These are phyloP conservation scores for Trametes cingulata DNA, from an alignment of 768 basidiomycete genomes.

Conservation along the genomic window DNA sequence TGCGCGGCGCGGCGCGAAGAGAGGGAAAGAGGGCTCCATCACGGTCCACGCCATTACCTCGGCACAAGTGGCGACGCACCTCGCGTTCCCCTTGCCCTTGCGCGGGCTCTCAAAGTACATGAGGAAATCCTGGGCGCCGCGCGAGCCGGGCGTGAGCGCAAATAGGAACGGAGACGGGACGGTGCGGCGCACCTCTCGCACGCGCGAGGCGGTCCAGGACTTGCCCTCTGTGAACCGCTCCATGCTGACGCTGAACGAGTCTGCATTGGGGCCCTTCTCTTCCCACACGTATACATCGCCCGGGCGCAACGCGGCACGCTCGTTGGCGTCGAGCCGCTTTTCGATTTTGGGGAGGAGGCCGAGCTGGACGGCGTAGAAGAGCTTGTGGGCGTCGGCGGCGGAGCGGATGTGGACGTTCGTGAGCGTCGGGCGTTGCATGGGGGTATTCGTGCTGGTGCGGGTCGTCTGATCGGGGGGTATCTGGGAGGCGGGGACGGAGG, in stretches of 20 bases:
- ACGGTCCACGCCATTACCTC: slow-evolving; percentile 18
- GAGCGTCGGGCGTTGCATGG: slow-evolving; percentile 75
- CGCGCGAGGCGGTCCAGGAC: slow-evolving; percentile 81
- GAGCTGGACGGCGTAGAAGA: slow-evolving; percentile 71
- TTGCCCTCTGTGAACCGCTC: slow-evolving; percentile 85
- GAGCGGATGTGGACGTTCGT: slow-evolving; percentile 73
- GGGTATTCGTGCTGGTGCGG: slow-evolving; percentile 12
- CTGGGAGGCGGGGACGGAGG: slow-evolving; percentile 17
- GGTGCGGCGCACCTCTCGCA: slow-evolving; percentile 52
- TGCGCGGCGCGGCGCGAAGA: neutral
- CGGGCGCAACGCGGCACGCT: slow-evolving; percentile 53
- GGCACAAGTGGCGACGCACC: slow-evolving; percentile 25
- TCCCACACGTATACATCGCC: slow-evolving; percentile 64
- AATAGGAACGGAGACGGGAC: neutral
- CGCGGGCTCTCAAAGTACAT: slow-evolving; percentile 70
- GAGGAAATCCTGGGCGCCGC: slow-evolving; percentile 63
- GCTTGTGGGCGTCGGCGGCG: slow-evolving; percentile 75
- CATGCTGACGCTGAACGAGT: slow-evolving; percentile 77
- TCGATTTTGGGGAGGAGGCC: slow-evolving; percentile 71
- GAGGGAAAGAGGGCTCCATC: slow-evolving; percentile 1
- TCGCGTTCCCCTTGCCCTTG: slow-evolving; percentile 29
- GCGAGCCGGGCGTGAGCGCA: neutral
- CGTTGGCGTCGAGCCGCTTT: slow-evolving; percentile 75
- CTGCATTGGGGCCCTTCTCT: slow-evolving; percentile 70
- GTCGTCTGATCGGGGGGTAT: slow-evolving; percentile 18